A percentile compares a stretch with the other conserved stretches of the same genome.
These are phyloP conservation scores for Periconia digitata DNA, from an alignment of 2,329 filamentous ascomycete species.

Conservation along the genomic window DNA sequence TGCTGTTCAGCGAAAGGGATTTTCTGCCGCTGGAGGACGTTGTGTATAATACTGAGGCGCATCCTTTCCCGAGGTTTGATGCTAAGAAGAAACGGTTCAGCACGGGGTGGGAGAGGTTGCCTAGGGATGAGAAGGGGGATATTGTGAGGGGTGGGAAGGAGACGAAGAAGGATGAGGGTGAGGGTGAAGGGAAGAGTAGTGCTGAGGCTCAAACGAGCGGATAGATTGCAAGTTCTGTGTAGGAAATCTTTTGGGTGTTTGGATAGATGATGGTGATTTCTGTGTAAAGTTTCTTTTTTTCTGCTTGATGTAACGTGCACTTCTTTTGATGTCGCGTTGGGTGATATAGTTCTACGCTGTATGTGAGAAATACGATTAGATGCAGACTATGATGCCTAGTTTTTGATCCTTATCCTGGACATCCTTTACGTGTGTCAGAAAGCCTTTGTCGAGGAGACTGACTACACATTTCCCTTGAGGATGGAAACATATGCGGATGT, in stretches of 20 bases:
- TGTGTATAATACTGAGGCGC: constrained; percentile 95
- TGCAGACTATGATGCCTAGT: too few relatives aligned
- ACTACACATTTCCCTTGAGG: too few relatives aligned
- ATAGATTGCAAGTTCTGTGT: neutral
- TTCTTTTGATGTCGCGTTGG: neutral
- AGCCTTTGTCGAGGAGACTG: too few relatives aligned
- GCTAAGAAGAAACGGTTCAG: constrained; percentile 70
- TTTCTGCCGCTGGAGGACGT: constrained; percentile 82
- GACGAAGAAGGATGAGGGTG: neutral
- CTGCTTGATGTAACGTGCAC: neutral
- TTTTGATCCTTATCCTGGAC: too few relatives aligned
- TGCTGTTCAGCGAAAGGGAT: constrained; percentile 84
- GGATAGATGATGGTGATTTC: too few relatives aligned
- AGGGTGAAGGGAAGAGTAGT: neutral
- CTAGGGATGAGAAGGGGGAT: constrained; percentile 47
- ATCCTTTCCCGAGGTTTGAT: constrained; percentile 85
- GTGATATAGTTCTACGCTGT: too few relatives aligned
- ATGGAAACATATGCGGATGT: too few relatives aligned
- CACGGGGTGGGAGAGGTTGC: constrained; percentile 78
- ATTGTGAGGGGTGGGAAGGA: neutral
- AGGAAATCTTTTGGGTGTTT: too few relatives aligned
- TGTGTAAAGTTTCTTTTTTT: neutral
- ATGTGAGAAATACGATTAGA: too few relatives aligned
- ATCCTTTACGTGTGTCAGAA: too few relatives aligned
- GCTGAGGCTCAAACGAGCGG: too few relatives aligned